Conservation (phyloP, 2,329 filamentous ascomycete genomes). For the Seiridium unicorne region DNA sequence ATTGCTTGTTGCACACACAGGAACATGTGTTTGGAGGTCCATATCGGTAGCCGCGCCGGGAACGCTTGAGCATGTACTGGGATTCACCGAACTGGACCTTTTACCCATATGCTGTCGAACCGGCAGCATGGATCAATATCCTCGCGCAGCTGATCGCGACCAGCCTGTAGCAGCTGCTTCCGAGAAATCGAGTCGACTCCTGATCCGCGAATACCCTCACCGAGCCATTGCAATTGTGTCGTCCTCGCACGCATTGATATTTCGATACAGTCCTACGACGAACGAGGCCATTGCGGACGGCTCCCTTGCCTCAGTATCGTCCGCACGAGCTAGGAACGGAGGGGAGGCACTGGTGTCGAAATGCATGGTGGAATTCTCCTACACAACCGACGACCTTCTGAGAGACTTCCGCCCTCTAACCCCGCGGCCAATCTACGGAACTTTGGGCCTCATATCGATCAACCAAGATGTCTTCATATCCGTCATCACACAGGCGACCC, state of each 20-base stretch:
- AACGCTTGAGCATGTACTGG: background rate
- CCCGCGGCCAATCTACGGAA: slow-evolving; percentile 75
- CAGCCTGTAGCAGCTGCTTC: slow-evolving; percentile 8
- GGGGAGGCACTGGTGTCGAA: slow-evolving; percentile 49
- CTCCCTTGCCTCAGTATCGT: slow-evolving; percentile 53
- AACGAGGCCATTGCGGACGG: slow-evolving; percentile 58
- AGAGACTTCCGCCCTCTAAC: slow-evolving; percentile 75
- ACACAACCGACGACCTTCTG: slow-evolving; percentile 63
- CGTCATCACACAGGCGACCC: slow-evolving; percentile 76
- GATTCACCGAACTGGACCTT: background rate
- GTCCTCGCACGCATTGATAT: slow-evolving; percentile 75
- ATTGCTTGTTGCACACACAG: background rate
- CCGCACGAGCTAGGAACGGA: slow-evolving; percentile 40
- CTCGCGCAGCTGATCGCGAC: slow-evolving; percentile 12
- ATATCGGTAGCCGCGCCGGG: background rate
- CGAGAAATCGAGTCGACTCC: slow-evolving; percentile 71
- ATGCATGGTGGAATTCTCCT: slow-evolving; percentile 87
- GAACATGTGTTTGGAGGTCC: background rate
- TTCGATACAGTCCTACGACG: slow-evolving; percentile 72
- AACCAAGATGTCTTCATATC: slow-evolving; percentile 86
- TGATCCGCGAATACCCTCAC: slow-evolving; percentile 83
- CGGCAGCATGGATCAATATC: slow-evolving; percentile 12
- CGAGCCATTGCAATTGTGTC: slow-evolving; percentile 86
- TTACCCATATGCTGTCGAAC: slow-evolving; percentile 1
- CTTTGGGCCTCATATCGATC: slow-evolving; percentile 82